Evolutionary conservation across 345 rosid species (phyloP).

Genomic region (Hypericum perforatum): DNA sequence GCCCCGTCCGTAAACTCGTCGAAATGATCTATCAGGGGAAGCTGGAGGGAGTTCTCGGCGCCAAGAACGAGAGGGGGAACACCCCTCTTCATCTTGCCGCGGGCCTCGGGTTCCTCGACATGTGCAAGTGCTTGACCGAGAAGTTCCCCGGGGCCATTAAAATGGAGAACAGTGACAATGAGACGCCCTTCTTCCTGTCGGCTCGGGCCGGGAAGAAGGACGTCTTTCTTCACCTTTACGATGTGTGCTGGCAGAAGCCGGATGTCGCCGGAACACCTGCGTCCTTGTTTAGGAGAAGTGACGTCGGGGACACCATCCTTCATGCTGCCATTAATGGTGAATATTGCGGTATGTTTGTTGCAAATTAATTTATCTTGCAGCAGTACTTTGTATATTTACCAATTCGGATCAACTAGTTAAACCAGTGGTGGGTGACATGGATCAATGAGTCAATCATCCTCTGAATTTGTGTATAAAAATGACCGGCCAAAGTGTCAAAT

Average conservation of each 20-base stretch:
- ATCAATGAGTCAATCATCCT: too few species aligned
- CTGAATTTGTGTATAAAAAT: too few species aligned
- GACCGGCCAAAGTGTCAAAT: too few species aligned
- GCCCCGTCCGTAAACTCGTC: constrained; percentile 13
- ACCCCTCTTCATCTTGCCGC: constrained; percentile 40
- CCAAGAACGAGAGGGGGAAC: constrained; percentile 19
- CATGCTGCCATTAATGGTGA: constrained; percentile 30
- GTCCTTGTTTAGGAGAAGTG: not conserved
- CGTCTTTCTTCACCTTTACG: constrained; percentile 28
- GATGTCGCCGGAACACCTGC: constrained; percentile 7
- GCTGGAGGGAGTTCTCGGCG: constrained; percentile 3
- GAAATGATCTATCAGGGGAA: not conserved
- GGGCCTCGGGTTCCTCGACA: constrained; percentile 19
- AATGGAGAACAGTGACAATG: constrained; percentile 15
- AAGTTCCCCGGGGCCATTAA: constrained; percentile 4
- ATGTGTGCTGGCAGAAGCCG: not conserved
- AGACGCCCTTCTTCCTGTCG: constrained; percentile 36
- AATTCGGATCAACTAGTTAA: too few species aligned
- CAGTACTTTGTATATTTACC: too few species aligned
- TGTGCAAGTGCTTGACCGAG: constrained; percentile 23
- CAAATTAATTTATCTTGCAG: too few species aligned
- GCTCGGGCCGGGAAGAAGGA: constrained; percentile 27
- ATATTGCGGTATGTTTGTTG: constrained; percentile 23
- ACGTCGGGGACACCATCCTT: constrained; percentile 30
- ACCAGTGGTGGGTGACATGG: too few species aligned